These are phyloP conservation scores for Cryptosporidium bovis DNA, from an alignment of 169 alveolate genomes.

Conservation along the genomic window DNA sequence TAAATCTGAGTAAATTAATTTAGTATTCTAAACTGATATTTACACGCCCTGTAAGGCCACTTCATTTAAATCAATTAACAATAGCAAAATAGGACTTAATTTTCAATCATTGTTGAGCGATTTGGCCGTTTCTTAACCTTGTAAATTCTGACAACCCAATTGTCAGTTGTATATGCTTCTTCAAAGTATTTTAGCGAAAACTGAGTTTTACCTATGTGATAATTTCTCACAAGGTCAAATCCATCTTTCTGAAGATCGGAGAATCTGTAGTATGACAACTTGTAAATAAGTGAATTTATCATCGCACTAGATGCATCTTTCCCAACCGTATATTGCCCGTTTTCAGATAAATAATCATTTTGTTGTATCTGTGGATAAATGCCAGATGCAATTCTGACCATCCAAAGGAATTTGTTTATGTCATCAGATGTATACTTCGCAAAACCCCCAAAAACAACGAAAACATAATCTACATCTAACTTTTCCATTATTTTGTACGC, in stretches of 20 bases:
- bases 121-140: slow-evolving; percentile 80
- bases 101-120: slow-evolving; percentile 10
- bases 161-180: slow-evolving; percentile 96
- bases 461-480: slow-evolving; percentile 95
- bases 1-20: slow-evolving; percentile 1
- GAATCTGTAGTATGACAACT: slow-evolving; percentile 92
- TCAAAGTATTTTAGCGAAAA: slow-evolving; percentile 89
- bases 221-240: slow-evolving; percentile 89
- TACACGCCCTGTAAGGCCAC: neutral
- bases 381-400: slow-evolving; percentile 96
- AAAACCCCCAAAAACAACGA: slow-evolving; percentile 95
- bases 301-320: slow-evolving; percentile 90
- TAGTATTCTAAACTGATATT: slow-evolving; percentile 21
- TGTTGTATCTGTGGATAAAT: slow-evolving; percentile 92
- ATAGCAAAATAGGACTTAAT: neutral
- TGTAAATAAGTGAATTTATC: slow-evolving; percentile 93
- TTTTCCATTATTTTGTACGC: slow-evolving; percentile 91
- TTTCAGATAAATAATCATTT: slow-evolving; percentile 81
- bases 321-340: slow-evolving; percentile 88
- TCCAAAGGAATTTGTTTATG: slow-evolving; percentile 97
- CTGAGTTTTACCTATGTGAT: slow-evolving; percentile 83
- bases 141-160: slow-evolving; percentile 97
- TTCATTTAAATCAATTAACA: neutral
- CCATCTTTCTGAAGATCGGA: slow-evolving; percentile 90
- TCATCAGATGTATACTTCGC: slow-evolving; percentile 96